These are phyloP conservation scores for Phialophora macrospora DNA, from an alignment of 2,329 filamentous ascomycete species.

Conservation along the genomic window DNA sequence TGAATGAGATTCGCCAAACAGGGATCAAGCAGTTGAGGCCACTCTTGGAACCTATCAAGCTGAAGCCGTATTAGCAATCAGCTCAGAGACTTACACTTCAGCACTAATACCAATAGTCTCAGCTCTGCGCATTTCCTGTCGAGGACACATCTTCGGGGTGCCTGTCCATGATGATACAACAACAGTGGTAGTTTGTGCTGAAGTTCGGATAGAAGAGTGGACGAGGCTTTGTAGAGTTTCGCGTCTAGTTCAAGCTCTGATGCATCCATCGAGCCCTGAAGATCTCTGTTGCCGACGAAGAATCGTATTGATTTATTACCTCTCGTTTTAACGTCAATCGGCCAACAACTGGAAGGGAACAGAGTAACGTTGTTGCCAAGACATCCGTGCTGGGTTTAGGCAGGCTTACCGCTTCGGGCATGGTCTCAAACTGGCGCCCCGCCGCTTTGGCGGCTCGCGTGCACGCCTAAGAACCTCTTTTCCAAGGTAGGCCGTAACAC, in stretches of 20 bases:
- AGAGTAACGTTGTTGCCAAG: too few species aligned
- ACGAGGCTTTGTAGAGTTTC: conserved; percentile 54
- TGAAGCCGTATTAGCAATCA: conserved; percentile 37
- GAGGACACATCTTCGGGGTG: conserved; percentile 26
- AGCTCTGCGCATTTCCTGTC: conserved; percentile 30
- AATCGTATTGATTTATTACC: too few species aligned
- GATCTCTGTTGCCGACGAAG: background rate
- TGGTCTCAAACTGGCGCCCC: too few species aligned
- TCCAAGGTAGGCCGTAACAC: too few species aligned
- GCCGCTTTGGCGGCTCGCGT: too few species aligned
- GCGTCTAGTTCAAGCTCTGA: conserved; percentile 50
- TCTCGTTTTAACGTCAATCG: too few species aligned
- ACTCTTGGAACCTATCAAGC: conserved; percentile 92
- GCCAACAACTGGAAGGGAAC: too few species aligned
- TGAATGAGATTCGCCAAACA: conserved; percentile 78
- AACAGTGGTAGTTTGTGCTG: conserved; percentile 49
- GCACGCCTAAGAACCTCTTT: too few species aligned
- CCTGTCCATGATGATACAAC: conserved; percentile 40
- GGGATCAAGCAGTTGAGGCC: conserved; percentile 89
- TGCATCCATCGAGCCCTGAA: conserved; percentile 48
- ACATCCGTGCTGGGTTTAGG: conserved; percentile 6
- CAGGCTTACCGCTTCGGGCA: background rate
- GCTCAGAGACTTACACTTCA: background rate
- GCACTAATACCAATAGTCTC: conserved; percentile 34
- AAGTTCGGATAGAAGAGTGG: conserved; percentile 51